These are phyloP conservation scores for Candida sakaeoensis DNA, from an alignment of 805 yeast species.

Conservation along the genomic window DNA sequence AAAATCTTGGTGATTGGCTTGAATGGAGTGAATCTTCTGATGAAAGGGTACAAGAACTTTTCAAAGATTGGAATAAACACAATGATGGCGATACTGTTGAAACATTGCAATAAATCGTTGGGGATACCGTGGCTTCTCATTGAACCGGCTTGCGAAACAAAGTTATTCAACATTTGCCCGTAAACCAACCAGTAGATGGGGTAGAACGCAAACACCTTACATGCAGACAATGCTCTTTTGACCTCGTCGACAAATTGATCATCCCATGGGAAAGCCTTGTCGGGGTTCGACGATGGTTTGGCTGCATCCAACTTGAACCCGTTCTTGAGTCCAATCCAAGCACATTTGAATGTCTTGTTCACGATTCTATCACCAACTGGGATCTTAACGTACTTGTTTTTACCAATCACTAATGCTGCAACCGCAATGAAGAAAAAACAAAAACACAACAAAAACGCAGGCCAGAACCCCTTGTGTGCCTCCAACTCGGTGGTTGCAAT, in stretches of 20 bases:
- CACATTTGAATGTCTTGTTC: slow-evolving; percentile 45
- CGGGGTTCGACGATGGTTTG: slow-evolving; percentile 53
- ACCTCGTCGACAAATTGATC: slow-evolving; percentile 76
- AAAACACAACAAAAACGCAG: slow-evolving; percentile 71
- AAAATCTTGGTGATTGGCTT: slow-evolving; percentile 70
- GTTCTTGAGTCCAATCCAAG: slow-evolving; percentile 43
- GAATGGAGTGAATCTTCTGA: slow-evolving; percentile 47
- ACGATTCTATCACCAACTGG: slow-evolving; percentile 63
- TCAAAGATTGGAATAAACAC: slow-evolving; percentile 75
- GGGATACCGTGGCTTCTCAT: slow-evolving; percentile 77
- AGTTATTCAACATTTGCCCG: slow-evolving; percentile 67
- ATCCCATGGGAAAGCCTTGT: slow-evolving; percentile 51
- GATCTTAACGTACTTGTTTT: slow-evolving; percentile 50
- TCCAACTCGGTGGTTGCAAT: slow-evolving; percentile 77
- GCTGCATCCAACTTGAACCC: slow-evolving; percentile 51
- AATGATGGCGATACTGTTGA: slow-evolving; percentile 72
- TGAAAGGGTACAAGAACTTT: slow-evolving; percentile 46
- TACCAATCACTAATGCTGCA: slow-evolving; percentile 50
- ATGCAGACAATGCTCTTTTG: slow-evolving; percentile 59
- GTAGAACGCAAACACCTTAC: slow-evolving; percentile 67
- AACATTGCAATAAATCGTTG: slow-evolving; percentile 72
- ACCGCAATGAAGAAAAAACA: slow-evolving; percentile 53
- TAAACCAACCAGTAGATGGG: slow-evolving; percentile 75
- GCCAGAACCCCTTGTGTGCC: slow-evolving; percentile 62
- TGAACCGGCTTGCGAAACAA: slow-evolving; percentile 69